A percentile compares a stretch with the other conserved stretches of the same genome.
Evolutionary conservation across 768 basidiomycete genomes (phyloP).

Genomic region (Agrocybe chaxingu): DNA sequence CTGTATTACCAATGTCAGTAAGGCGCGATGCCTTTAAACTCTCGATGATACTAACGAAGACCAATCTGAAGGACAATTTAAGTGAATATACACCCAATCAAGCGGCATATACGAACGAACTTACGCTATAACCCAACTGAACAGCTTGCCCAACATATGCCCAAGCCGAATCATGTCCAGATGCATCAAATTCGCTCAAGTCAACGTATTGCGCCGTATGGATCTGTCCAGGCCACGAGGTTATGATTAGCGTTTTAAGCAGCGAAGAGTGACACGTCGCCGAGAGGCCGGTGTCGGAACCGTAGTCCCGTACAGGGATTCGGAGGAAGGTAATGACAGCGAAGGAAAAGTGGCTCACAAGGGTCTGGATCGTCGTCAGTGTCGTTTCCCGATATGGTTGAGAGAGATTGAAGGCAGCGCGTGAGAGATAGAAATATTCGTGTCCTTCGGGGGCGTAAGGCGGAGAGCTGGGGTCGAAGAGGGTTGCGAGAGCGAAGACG

Average conservation of each 20-base stretch:
- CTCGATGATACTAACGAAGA: slow-evolving; percentile 40
- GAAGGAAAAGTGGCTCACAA: slow-evolving; percentile 16
- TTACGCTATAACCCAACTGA: slow-evolving; percentile 57
- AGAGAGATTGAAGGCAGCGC: slow-evolving; percentile 46
- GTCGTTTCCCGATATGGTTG: slow-evolving; percentile 50
- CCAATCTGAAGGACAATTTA: slow-evolving; percentile 32
- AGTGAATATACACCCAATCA: background rate
- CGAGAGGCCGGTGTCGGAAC: too few species aligned
- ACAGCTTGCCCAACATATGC: slow-evolving; percentile 56
- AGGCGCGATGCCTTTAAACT: background rate
- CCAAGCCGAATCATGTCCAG: slow-evolving; percentile 49
- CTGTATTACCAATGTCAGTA: slow-evolving; percentile 27
- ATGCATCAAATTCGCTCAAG: slow-evolving; percentile 47
- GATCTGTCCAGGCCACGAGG: slow-evolving; percentile 19
- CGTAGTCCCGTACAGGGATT: background rate
- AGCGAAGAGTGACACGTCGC: background rate
- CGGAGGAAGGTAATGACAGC: background rate
- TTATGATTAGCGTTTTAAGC: background rate
- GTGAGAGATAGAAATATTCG: slow-evolving; percentile 61
- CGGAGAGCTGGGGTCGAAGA: slow-evolving; percentile 53
- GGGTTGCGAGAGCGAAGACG: slow-evolving; percentile 59
- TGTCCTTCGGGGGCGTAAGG: slow-evolving; percentile 52
- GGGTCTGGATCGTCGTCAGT: slow-evolving; percentile 47
- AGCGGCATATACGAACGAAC: slow-evolving; percentile 17
- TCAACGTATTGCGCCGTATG: slow-evolving; percentile 53